Percentiles rank a stretch among this genome's conserved stretches.
Conservation (phyloP, 371 early-diverging fungal genomes). For the Amoeboaphelidium protococcarum region DNA sequence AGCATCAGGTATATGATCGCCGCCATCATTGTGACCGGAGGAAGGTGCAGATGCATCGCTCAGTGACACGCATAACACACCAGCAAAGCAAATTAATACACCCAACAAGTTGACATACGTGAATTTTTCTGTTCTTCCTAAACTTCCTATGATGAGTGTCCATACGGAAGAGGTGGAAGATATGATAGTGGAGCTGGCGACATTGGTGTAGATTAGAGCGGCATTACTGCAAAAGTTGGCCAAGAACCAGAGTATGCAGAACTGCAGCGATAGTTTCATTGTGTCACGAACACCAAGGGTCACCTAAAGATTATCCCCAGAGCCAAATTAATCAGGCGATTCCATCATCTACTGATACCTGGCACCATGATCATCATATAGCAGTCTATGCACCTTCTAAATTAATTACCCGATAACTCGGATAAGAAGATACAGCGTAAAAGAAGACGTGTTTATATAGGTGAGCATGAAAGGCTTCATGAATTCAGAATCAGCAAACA, state of each 20-base stretch:
- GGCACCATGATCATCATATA: neutral
- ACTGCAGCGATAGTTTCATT: slow-evolving; percentile 32
- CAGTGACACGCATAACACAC: slow-evolving; percentile 26
- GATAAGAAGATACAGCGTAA: slow-evolving; percentile 35
- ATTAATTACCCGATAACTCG: neutral
- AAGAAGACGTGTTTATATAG: slow-evolving; percentile 43
- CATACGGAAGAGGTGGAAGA: slow-evolving; percentile 47
- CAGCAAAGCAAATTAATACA: slow-evolving; percentile 23
- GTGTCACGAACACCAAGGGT: slow-evolving; percentile 18
- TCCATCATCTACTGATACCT: neutral
- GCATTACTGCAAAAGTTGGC: slow-evolving; percentile 49
- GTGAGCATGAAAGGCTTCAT: slow-evolving; percentile 51
- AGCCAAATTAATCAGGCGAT: neutral
- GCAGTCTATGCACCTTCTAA: neutral
- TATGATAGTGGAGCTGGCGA: slow-evolving; percentile 51
- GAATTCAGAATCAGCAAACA: slow-evolving; percentile 34
- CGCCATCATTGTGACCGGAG: neutral
- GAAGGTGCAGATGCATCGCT: slow-evolving; percentile 7
- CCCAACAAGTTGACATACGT: slow-evolving; percentile 22
- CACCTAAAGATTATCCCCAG: slow-evolving; percentile 2
- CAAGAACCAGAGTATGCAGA: slow-evolving; percentile 51
- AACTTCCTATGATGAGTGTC: slow-evolving; percentile 39
- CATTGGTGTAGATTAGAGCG: slow-evolving; percentile 39
- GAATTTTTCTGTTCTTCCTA: slow-evolving; percentile 28
- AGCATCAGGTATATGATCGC: slow-evolving; percentile 6